Evolutionary conservation across 2,329 filamentous ascomycete species (phyloP).

Genomic region (Uncinocarpus reesii): DNA sequence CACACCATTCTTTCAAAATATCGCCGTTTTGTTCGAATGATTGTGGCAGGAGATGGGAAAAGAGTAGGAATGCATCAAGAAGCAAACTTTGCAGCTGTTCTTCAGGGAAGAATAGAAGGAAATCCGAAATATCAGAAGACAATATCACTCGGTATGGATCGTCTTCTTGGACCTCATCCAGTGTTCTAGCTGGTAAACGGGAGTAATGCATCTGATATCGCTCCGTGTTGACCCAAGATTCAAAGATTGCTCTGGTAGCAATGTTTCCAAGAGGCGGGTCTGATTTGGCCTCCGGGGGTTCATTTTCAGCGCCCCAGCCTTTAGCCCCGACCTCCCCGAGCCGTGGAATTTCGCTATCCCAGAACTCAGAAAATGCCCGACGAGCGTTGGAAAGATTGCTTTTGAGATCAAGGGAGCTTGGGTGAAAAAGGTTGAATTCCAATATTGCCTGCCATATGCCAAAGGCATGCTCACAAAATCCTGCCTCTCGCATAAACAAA

Average conservation of each 20-base stretch:
- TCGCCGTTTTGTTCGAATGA: constrained; percentile 20
- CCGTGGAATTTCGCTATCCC: constrained; percentile 73
- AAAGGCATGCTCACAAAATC: constrained; percentile 65
- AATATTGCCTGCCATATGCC: constrained; percentile 75
- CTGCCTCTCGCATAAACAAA: constrained; percentile 61
- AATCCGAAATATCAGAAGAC: constrained; percentile 60
- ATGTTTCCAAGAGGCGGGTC: constrained; percentile 21
- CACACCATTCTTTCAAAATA: constrained; percentile 32
- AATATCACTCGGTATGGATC: constrained; percentile 77
- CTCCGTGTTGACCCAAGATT: constrained; percentile 46
- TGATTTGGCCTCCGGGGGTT: constrained; percentile 28
- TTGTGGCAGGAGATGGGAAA: constrained; percentile 53
- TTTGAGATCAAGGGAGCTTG: constrained; percentile 28
- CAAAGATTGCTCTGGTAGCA: constrained; percentile 27
- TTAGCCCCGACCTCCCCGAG: constrained; percentile 62
- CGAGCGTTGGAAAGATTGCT: constrained; percentile 17
- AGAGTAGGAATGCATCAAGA: constrained; percentile 60
- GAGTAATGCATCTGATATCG: constrained; percentile 39
- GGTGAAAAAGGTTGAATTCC: constrained; percentile 58
- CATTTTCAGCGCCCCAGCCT: constrained; percentile 50
- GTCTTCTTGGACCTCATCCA: constrained; percentile 64
- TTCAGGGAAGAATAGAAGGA: constrained; percentile 40
- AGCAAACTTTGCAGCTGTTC: constrained; percentile 38
- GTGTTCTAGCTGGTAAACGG: constrained; percentile 57
- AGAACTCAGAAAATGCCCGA: constrained; percentile 58